phyloP scores from a whole-genome alignment of 1,284 basidiomycete genomes.

The Baeospora myosura region DNA sequence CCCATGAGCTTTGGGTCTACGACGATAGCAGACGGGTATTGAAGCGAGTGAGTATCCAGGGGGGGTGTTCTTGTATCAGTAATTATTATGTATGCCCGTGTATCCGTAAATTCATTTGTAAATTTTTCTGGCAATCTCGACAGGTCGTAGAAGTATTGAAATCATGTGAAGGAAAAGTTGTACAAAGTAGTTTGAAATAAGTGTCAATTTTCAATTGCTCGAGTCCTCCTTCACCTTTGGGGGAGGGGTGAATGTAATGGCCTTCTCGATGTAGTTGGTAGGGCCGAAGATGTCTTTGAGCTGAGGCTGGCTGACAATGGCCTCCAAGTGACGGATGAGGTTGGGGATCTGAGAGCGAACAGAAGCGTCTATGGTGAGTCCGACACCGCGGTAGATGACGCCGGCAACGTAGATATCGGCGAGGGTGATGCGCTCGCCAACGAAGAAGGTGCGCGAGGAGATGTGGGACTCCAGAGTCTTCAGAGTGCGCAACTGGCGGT shows the following conservation, averaged over 20 bases:
- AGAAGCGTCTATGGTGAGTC: constrained; percentile 54
- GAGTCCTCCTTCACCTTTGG: no score
- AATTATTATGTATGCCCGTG: no score
- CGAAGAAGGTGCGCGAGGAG: constrained; percentile 80
- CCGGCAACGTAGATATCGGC: constrained; percentile 78
- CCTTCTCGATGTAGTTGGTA: constrained; percentile 64
- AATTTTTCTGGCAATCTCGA: no score
- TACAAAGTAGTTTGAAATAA: no score
- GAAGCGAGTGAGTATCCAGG: no score
- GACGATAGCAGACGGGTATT: no score
- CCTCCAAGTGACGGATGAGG: constrained; percentile 78
- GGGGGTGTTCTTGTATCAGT: no score
- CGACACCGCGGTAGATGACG: constrained; percentile 43
- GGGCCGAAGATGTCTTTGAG: constrained; percentile 63
- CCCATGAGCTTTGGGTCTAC: no score
- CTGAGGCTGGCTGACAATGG: constrained; percentile 76
- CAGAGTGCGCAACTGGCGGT: constrained; percentile 50
- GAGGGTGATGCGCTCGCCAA: constrained; percentile 89
- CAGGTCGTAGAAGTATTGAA: no score
- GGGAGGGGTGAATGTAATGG: constrained; percentile 68
- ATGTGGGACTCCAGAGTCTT: constrained; percentile 72
- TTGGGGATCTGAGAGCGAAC: constrained; percentile 66
- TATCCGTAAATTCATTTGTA: no score
- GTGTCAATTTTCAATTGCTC: no score
- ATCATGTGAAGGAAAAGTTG: no score